Base-by-base conservation (phyloP, 768 basidiomycete genomes). In the Tricholoma sp. region DNA sequence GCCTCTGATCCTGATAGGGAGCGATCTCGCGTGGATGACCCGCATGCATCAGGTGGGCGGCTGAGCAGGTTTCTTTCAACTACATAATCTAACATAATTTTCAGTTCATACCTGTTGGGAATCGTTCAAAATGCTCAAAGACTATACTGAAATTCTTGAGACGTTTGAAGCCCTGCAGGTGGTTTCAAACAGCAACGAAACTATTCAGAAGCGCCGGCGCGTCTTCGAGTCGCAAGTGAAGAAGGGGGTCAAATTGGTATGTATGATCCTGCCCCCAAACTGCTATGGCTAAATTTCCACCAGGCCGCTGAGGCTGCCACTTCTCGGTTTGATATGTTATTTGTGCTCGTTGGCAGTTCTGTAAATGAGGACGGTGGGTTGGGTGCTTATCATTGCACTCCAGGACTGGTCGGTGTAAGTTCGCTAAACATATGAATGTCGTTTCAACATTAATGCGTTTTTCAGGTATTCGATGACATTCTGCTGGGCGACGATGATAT, bases 351-450 rank as follows among this genome's bases (percentile, higher is more conserved):
- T 47, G 46, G 46, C 22, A 47, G 46, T 47, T 47, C 46, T 47
- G 46, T 47, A 6, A 47, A 47, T 47, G 46, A 47, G 46, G 46
- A 47, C 14, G 46, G 46, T 14, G 14, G 46, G 46, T 27, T 27
- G 46, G 46, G 46, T 47, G 46, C 46, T 8, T 47, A 47, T 47
- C 46, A 47, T 47, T 27, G 46, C 46, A 47, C 46, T 47, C 46
- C 46, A 47, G 46, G 46, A 47, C 46, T 47, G 46, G 46, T 47
- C 24, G 46, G 46, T 24, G 46, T 47, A 47, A 47, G 43, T 22
- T 45, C 21, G 3, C 21, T 45, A 22, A 45, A n/a, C 39, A 41
- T n/a, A 27, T 27, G 24, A n/a, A 18, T 41, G 39, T 41, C n/a
- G n/a, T 41, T 18, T n/a, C n/a, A n/a, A 41, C n/a, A 41, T 41